These are phyloP conservation scores for Rhodomyrtus tomentosa DNA, from an alignment of 345 rosid species.

Conservation along the genomic window DNA sequence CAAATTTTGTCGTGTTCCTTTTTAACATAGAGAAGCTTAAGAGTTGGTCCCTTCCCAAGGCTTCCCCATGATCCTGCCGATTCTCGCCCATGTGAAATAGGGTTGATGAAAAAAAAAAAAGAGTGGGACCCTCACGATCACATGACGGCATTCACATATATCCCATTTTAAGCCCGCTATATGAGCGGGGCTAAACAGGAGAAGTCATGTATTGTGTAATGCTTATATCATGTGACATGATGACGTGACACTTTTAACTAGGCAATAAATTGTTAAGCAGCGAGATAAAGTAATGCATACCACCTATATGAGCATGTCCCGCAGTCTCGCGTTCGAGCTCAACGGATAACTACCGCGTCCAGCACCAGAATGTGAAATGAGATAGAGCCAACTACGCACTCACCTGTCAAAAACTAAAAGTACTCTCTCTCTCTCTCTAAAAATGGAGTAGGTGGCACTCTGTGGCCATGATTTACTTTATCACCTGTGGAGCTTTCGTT, in stretches of 20 bases:
- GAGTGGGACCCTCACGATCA: background rate
- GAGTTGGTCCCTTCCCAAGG: background rate
- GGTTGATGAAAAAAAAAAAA: background rate
- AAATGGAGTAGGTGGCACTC: background rate
- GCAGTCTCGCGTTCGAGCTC: fast-evolving
- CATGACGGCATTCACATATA: background rate
- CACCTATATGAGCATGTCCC: background rate
- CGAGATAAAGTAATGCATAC: background rate
- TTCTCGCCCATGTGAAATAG: background rate
- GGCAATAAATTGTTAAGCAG: background rate
- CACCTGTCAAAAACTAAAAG: background rate
- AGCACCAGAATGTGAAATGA: background rate
- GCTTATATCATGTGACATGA: fast-evolving
- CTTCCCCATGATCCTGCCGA: background rate
- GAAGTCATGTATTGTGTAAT: fast-evolving
- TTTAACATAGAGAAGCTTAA: background rate
- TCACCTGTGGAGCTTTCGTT: background rate
- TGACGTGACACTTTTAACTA: fast-evolving
- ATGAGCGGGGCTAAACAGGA: fast-evolving
- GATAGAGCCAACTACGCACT: background rate
- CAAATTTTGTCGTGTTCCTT: background rate
- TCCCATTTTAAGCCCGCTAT: background rate
- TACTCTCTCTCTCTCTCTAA: background rate
- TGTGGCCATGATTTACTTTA: background rate
- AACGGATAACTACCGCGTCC: background rate